phyloP scores from a whole-genome alignment of 2,329 filamentous ascomycete genomes.

The Aquanectria penicillioides region DNA sequence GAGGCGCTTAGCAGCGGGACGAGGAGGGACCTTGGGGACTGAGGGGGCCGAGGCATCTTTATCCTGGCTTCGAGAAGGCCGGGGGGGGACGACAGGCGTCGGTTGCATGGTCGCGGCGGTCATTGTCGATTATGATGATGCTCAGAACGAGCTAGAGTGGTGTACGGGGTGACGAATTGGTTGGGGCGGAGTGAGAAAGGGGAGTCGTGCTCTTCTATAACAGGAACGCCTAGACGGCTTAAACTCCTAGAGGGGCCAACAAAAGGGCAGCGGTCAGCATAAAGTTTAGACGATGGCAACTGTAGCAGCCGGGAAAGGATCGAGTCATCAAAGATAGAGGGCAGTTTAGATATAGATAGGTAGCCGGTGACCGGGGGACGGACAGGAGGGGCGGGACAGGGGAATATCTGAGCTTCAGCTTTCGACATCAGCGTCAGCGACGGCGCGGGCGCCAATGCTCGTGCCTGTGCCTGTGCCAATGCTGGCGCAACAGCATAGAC shows the following conservation, averaged over 20 bases:
- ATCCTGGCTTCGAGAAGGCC: constrained; percentile 62
- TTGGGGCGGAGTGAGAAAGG: constrained; percentile 21
- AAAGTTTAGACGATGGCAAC: constrained; percentile 29
- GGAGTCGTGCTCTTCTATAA: constrained; percentile 26
- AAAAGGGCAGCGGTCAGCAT: constrained; percentile 39
- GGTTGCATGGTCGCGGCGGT: constrained; percentile 60
- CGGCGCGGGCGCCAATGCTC: neutral
- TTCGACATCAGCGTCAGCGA: neutral
- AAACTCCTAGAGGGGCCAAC: constrained; percentile 29
- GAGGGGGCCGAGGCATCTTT: constrained; percentile 49
- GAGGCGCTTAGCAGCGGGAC: constrained; percentile 75
- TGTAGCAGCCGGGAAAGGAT: constrained; percentile 12
- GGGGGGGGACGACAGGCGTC: constrained; percentile 66
- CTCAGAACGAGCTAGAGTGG: constrained; percentile 28
- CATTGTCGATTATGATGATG: constrained; percentile 49
- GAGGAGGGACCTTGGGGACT: constrained; percentile 80
- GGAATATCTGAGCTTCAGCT: constrained; percentile 21
- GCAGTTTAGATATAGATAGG: constrained; percentile 1
- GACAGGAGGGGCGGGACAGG: constrained; percentile 21
- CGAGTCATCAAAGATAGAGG: constrained; percentile 12
- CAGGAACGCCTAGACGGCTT: constrained; percentile 22
- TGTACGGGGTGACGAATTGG: constrained; percentile 8
- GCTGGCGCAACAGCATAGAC: neutral
- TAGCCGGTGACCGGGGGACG: constrained; percentile 3
- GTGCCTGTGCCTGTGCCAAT: neutral